Conservation (phyloP, 164 flowering plant species). For the Akebia trifoliata region DNA sequence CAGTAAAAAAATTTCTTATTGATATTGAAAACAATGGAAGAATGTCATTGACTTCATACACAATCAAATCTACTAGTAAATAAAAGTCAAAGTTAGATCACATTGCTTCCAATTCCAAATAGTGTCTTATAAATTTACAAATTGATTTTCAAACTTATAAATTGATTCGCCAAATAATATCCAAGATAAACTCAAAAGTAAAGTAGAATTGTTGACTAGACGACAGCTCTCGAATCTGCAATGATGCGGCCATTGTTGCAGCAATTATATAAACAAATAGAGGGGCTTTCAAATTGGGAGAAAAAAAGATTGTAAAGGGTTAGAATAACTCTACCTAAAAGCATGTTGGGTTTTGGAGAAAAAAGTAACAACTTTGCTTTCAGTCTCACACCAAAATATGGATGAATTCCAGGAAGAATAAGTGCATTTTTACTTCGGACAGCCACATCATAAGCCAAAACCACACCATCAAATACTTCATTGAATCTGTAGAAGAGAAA, state of each 20-base stretch:
- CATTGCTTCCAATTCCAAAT: too few species aligned
- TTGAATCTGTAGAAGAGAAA: slow-evolving; percentile 40
- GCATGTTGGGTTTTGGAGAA: slow-evolving; percentile 70
- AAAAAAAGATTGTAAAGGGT: not conserved
- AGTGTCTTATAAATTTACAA: too few species aligned
- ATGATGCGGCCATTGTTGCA: too few species aligned
- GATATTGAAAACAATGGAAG: not conserved
- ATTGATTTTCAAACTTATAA: too few species aligned
- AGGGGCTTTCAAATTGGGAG: not conserved
- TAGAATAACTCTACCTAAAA: slow-evolving; percentile 48
- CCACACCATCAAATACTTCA: slow-evolving; percentile 74
- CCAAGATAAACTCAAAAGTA: not conserved
- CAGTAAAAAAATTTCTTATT: not conserved
- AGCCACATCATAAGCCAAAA: slow-evolving; percentile 57
- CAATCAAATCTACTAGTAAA: too few species aligned
- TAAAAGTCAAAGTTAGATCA: too few species aligned
- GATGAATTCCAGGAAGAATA: slow-evolving; percentile 55
- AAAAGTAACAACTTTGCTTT: slow-evolving; percentile 56
- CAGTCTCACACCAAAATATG: slow-evolving; percentile 61
- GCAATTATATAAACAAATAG: not conserved
- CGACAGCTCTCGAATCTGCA: not conserved
- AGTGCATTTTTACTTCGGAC: slow-evolving; percentile 31
- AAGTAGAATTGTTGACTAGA: not conserved
- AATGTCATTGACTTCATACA: too few species aligned
- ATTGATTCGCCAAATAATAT: not conserved